Conservation (phyloP, 2,329 filamentous ascomycete species). For the Madurella fahalii region DNA sequence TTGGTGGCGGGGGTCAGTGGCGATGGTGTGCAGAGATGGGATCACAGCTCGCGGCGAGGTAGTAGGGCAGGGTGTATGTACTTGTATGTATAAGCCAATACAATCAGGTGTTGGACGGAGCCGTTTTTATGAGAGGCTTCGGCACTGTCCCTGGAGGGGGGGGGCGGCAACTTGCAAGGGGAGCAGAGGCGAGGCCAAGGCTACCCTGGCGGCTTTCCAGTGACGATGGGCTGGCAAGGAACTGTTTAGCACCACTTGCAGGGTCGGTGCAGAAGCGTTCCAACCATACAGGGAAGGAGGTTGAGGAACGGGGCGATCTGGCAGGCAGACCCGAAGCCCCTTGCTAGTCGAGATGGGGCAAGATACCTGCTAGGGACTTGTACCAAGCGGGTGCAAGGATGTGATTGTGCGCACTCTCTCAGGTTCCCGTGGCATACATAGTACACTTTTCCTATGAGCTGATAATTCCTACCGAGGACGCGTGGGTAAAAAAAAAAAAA, state of each 20-base stretch:
- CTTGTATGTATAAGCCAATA: constrained; percentile 42
- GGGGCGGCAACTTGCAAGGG: constrained; percentile 29
- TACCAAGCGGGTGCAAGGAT: constrained; percentile 12
- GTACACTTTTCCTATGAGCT: no score
- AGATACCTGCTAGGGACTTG: constrained; percentile 15
- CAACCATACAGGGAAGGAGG: constrained; percentile 50
- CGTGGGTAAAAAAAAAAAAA: no score
- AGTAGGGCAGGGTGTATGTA: constrained; percentile 43
- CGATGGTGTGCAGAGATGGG: constrained; percentile 25
- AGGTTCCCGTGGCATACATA: constrained; percentile 9
- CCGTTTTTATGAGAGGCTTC: constrained; percentile 45
- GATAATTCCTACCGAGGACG: neutral
- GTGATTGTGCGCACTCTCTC: constrained; percentile 2
- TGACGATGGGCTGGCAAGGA: constrained; percentile 21
- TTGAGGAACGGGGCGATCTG: constrained; percentile 36
- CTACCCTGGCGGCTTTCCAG: constrained; percentile 26
- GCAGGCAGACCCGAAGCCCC: constrained; percentile 28
- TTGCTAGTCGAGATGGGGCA: constrained; percentile 27
- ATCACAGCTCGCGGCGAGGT: constrained; percentile 31
- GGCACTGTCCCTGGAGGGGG: constrained; percentile 45
- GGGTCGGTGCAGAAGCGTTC: constrained; percentile 39
- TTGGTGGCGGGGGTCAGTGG: constrained; percentile 27
- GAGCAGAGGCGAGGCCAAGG: constrained; percentile 27
- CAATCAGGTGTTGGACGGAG: constrained; percentile 47
- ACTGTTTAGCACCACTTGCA: constrained; percentile 33